phyloP scores from a whole-genome alignment of 192 early-diverging fungal genomes.

The Entomortierella chlamydospora region DNA sequence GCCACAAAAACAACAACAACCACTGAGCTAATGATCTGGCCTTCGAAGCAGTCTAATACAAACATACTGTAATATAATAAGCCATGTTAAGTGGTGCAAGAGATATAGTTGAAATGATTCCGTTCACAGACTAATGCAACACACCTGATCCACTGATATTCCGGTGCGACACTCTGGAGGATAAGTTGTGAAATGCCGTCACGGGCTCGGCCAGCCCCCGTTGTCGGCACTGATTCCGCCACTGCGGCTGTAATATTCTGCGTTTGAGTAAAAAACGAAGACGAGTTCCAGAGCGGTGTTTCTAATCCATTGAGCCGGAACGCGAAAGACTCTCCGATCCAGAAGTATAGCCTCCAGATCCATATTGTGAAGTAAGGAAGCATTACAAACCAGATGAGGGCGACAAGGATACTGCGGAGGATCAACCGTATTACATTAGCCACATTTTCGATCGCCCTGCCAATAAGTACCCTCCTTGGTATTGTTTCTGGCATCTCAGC shows the following conservation, averaged over 20 bases:
- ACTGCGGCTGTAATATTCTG: slow-evolving; percentile 25
- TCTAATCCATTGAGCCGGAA: slow-evolving; percentile 49
- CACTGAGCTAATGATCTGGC: slow-evolving; percentile 81
- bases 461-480: slow-evolving; percentile 68
- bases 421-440: slow-evolving; percentile 53
- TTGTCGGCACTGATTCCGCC: background rate
- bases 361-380: slow-evolving; percentile 87
- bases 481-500: slow-evolving; percentile 78
- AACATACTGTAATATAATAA: slow-evolving; percentile 53
- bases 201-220: slow-evolving; percentile 1
- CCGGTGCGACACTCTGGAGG: slow-evolving; percentile 19
- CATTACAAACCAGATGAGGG: slow-evolving; percentile 80
- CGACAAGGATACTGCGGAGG: slow-evolving; percentile 71
- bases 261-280: slow-evolving; percentile 19
- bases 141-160: slow-evolving; percentile 46
- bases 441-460: slow-evolving; percentile 62
- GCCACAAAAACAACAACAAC: slow-evolving; percentile 83
- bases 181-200: slow-evolving; percentile 15
- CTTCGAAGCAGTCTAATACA: slow-evolving; percentile 82
- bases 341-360: slow-evolving; percentile 89
- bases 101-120: too few relatives aligned
- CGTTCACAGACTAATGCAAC: background rate
- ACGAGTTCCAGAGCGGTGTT: slow-evolving; percentile 32
- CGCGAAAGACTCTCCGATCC: slow-evolving; percentile 72
- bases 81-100: too few relatives aligned